Percentiles rank a stretch among this genome's conserved stretches.
Evolutionary conservation across 805 yeast genomes (phyloP).

Genomic region (Sugiyamaella lignohabitans): DNA sequence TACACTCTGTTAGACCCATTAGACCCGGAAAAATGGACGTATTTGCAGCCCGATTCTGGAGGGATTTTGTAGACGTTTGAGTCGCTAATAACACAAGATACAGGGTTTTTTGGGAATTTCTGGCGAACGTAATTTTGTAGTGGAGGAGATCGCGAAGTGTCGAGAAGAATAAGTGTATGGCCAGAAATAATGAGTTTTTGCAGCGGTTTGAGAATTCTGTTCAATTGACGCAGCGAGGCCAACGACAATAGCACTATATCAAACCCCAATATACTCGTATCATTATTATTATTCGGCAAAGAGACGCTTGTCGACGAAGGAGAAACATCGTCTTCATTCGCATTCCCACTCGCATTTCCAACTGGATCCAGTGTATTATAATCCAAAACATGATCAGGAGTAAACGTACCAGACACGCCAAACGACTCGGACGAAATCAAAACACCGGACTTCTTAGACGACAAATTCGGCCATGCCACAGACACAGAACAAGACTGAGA

Average conservation of each 20-base stretch:
- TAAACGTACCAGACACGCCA: constrained; percentile 14
- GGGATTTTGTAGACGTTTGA: constrained; percentile 12
- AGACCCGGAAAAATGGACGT: constrained; percentile 5
- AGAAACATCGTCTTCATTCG: constrained; percentile 3
- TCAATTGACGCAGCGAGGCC: constrained; percentile 8
- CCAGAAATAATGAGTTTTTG: constrained; percentile 13
- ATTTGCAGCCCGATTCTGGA: constrained; percentile 7
- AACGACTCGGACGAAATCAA: constrained; percentile 17
- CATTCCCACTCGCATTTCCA: constrained; percentile 2
- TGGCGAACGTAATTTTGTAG: constrained; percentile 11
- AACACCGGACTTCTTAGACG: constrained; percentile 6
- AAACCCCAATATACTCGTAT: no score
- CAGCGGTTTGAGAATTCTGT: constrained; percentile 6
- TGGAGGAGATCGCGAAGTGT: constrained; percentile 15
- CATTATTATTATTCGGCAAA: no score
- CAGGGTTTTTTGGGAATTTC: constrained; percentile 17
- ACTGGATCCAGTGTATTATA: constrained; percentile 7
- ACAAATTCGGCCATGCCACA: constrained; percentile 19
- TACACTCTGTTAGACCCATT: constrained; percentile 5
- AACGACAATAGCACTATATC: constrained; percentile 14
- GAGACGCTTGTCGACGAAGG: background rate
- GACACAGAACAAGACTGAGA: constrained; percentile 18
- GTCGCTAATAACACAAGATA: constrained; percentile 14
- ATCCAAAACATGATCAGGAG: constrained; percentile 14
- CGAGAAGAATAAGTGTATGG: constrained; percentile 18